Base-by-base conservation (phyloP, 352 stramenopile genomes). In the Phytopythium litorale region DNA sequence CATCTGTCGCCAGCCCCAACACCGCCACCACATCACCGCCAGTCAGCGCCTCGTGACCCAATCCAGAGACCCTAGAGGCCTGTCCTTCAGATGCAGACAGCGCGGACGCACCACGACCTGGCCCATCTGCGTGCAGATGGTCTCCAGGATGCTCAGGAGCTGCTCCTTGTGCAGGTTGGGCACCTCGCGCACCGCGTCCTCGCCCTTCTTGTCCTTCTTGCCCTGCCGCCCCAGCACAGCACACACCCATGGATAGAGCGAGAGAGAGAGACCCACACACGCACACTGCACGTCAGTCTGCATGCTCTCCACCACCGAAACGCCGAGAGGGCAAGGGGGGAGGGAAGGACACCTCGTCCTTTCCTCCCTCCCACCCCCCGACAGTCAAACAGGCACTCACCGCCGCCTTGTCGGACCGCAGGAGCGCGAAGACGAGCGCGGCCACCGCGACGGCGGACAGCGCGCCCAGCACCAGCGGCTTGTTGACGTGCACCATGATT, bases 121-220 rank as follows among this genome's bases (percentile, higher is more conserved):
- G 58, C 86, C 86, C 86, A 95, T 95, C 60, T 95, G 86, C 66
- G 86, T 84, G 72, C 82, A 92, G 67, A 95, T 95, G 60, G 85
- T 92, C 71, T 92, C 81, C 11, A 95, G 70, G 64, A 95, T 95
- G 66, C 80, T 91, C 50, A 95, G 73, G 37, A 95, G 70, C 72
- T 95, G 84, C 61, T 93, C 86, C 73, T 95, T 95, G 68, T 89
- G 82, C 59, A 95, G 78, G 65, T 89, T 93, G 28, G 86, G 86
- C 62, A 92, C 73, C 63, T 91, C 83, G 33, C 81, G 83, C 32
- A 91, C 78, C 32, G 72, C 70, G 58, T 90, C 81, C 8, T 79
- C 72, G 1, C 68, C 65, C 63, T 81, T 76, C 58, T 81, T 81
- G 7, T 72, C 63, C 62, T 87, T 86, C 66, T 88, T 91, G 46